Evolutionary conservation across 441 rosid species (phyloP).

Genomic region (Populus hybrid): DNA sequence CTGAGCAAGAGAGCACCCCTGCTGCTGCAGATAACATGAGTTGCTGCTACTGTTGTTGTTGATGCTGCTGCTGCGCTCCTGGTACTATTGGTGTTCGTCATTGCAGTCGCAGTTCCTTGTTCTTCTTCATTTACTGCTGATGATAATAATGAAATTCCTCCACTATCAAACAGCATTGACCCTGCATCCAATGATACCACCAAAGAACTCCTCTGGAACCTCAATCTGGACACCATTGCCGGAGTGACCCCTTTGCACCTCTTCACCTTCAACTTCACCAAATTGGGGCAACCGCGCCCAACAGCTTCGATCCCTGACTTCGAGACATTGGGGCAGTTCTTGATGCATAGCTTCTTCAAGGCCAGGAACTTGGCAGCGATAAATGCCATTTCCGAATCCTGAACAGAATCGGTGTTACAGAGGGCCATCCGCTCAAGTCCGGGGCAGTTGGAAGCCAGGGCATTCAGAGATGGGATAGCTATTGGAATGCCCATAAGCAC

Average conservation of each 20-base stretch:
- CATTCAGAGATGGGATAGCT: constrained; percentile 22
- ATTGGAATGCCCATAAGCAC: constrained; percentile 40
- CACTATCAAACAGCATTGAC: constrained; percentile 8
- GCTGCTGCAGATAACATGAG: constrained; percentile 34
- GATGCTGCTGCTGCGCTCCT: not conserved
- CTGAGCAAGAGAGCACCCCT: constrained; percentile 30
- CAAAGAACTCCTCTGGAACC: constrained; percentile 29
- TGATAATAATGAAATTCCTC: not conserved
- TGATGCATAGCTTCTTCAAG: constrained; percentile 56
- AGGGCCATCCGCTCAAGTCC: constrained; percentile 53
- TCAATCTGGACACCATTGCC: constrained; percentile 30
- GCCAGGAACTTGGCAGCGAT: constrained; percentile 36
- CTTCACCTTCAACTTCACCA: constrained; percentile 60
- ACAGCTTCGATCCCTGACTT: constrained; percentile 44
- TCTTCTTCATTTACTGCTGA: constrained; percentile 3
- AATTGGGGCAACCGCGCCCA: constrained; percentile 43
- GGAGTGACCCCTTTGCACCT: constrained; percentile 45
- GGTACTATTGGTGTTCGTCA: not conserved
- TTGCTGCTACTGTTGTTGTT: not conserved
- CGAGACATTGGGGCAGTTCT: constrained; percentile 52
- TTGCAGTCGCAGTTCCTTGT: not conserved
- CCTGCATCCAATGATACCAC: constrained; percentile 33
- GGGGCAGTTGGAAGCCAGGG: constrained; percentile 43
- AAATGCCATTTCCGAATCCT: constrained; percentile 45
- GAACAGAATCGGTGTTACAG: constrained; percentile 45